Conservation (phyloP, 768 basidiomycete species). For the Calvatia gigantea region DNA sequence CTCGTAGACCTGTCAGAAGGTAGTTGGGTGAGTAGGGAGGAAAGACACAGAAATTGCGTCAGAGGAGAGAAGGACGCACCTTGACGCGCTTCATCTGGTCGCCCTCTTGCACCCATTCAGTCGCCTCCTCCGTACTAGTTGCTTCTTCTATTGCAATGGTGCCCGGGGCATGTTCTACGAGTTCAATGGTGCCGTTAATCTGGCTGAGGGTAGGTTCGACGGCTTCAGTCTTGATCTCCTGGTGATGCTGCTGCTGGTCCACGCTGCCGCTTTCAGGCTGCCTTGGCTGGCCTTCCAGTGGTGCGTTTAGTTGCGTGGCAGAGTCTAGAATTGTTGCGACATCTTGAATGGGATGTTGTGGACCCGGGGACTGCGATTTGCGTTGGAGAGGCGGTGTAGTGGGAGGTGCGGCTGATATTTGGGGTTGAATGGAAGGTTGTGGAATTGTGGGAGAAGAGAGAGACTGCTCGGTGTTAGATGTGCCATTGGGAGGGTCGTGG, state of each 20-base stretch:
- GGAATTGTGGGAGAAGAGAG: constrained; percentile 26
- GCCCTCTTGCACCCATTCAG: constrained; percentile 59
- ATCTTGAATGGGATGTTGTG: constrained; percentile 1
- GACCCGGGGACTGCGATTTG: constrained; percentile 8
- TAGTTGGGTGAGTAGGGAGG: neutral
- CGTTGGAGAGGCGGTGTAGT: constrained; percentile 11
- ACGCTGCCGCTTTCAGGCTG: neutral
- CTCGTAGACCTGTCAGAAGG: constrained; percentile 76
- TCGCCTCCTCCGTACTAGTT: constrained; percentile 48
- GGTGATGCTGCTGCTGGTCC: constrained; percentile 17
- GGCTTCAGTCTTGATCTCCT: constrained; percentile 32
- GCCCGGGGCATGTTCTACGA: constrained; percentile 42
- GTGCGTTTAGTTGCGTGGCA: neutral
- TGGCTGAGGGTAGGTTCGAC: constrained; percentile 28
- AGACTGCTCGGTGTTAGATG: constrained; percentile 17
- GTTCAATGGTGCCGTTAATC: constrained; percentile 41
- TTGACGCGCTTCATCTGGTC: constrained; percentile 84
- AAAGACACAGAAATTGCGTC: neutral
- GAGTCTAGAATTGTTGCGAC: neutral
- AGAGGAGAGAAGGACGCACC: constrained; percentile 38
- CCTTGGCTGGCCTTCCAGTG: neutral
- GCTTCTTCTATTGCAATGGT: constrained; percentile 29
- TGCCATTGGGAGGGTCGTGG: neutral
- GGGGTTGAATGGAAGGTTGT: constrained; percentile 26
- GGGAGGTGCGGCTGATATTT: constrained; percentile 22